Conservation (phyloP, 2,329 filamentous ascomycete genomes). For the Cladobotryum mycophilum region DNA sequence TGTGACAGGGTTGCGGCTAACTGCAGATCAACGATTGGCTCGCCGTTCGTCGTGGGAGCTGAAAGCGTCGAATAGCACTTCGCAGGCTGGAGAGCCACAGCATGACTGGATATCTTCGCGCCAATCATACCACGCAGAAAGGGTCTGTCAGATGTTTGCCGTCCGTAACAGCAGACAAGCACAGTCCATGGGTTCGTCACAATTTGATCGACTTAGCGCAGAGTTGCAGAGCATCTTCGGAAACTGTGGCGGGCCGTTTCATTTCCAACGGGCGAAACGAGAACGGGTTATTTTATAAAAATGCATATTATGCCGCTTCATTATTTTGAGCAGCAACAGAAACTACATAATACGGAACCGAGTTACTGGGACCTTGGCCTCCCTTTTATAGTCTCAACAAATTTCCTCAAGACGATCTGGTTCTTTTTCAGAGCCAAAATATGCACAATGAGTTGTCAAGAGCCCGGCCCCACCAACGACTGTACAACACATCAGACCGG, state of each 20-base stretch:
- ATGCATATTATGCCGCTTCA: no score
- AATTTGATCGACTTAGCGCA: constrained; percentile 2
- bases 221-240: background rate
- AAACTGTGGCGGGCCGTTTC: background rate
- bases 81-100: constrained; percentile 11
- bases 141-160: constrained; percentile 9
- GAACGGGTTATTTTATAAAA: background rate
- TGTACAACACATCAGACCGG: constrained; percentile 12
- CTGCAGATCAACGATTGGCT: constrained; percentile 11
- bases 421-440: constrained; percentile 8
- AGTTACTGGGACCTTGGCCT: constrained; percentile 3
- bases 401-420: constrained; percentile 4
- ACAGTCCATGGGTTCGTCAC: constrained; percentile 12
- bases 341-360: background rate
- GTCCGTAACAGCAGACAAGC: constrained; percentile 6
- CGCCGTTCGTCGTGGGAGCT: constrained; percentile 1
- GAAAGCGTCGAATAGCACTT: constrained; percentile 1
- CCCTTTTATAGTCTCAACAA: constrained; percentile 9
- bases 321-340: no score
- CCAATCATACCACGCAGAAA: constrained; percentile 11
- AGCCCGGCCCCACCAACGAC: constrained; percentile 8
- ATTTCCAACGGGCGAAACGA: background rate
- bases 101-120: constrained; percentile 11
- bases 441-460: constrained; percentile 14
- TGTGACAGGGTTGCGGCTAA: constrained; percentile 10